phyloP scores from a whole-genome alignment of 1,139 yeast genomes.

The Lodderomyces metapsilosis region DNA sequence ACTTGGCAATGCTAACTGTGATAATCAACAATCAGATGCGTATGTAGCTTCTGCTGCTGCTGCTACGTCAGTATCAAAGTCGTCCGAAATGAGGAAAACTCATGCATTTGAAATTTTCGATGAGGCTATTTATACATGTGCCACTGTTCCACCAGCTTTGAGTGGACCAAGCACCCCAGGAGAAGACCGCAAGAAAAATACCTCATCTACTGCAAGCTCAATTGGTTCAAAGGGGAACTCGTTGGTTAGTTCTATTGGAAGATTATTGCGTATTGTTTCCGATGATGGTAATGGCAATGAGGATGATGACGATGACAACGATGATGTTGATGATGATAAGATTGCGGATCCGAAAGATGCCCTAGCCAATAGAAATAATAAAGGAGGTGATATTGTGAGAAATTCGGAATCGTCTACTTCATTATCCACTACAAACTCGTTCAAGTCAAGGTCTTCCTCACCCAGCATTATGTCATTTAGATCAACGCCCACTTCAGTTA shows the following conservation, averaged over 20 bases:
- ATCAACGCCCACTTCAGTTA: conserved; percentile 40
- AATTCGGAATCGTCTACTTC: conserved; percentile 42
- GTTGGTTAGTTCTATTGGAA: conserved; percentile 37
- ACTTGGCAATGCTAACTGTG: conserved; percentile 13
- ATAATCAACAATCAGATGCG: conserved; percentile 3
- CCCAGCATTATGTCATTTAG: conserved; percentile 45
- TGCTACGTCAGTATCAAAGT: conserved; percentile 15
- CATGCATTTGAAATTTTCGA: conserved; percentile 76
- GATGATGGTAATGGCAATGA: conserved; percentile 20
- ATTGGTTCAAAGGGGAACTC: conserved; percentile 21
- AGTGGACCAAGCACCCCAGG: conserved; percentile 1
- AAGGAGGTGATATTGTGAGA: conserved; percentile 10
- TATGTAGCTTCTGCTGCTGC: conserved; percentile 12
- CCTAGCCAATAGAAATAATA: neutral
- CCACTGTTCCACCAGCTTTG: conserved; percentile 16
- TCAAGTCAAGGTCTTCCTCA: conserved; percentile 41
- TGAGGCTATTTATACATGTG: conserved; percentile 67
- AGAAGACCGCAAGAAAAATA: neutral
- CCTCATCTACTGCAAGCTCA: neutral
- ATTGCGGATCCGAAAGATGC: conserved; percentile 17
- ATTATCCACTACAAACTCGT: conserved; percentile 33
- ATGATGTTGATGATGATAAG: conserved; percentile 2
- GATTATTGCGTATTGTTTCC: conserved; percentile 35
- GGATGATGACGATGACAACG: conserved; percentile 14
- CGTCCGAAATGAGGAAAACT: conserved; percentile 43